Conservation (phyloP, 2,329 filamentous ascomycete species). For the Colletotrichum orbiculare region DNA sequence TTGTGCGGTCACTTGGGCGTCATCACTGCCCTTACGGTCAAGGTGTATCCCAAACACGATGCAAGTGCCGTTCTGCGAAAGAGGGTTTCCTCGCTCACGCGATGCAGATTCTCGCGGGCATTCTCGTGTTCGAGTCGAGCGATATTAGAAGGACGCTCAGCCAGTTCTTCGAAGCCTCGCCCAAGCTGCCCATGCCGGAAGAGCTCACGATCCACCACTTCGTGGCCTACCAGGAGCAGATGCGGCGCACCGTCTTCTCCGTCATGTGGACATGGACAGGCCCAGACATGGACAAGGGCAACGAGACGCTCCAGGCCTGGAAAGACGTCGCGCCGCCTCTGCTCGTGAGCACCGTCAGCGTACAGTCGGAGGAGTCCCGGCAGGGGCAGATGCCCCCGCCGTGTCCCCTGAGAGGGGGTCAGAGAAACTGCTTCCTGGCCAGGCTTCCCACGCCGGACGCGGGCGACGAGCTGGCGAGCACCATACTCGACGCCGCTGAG, state of each 20-base stretch:
- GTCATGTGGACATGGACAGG: conserved; percentile 16
- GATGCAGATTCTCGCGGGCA: neutral
- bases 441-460: conserved; percentile 1
- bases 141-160: conserved; percentile 5
- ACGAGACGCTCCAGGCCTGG: conserved; percentile 5
- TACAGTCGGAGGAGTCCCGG: conserved; percentile 2
- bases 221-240: neutral
- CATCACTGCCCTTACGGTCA: conserved; percentile 42
- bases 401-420: conserved; percentile 9
- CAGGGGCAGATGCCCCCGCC: conserved; percentile 2
- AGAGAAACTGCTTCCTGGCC: conserved; percentile 10
- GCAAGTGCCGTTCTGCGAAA: neutral
- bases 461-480: conserved; percentile 1
- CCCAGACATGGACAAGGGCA: neutral
- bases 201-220: conserved; percentile 19
- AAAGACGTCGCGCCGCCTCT: conserved; percentile 1
- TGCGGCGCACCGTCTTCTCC: neutral
- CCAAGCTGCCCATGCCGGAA: conserved; percentile 6
- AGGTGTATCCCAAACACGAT: conserved; percentile 37
- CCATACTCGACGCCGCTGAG: conserved; percentile 5
- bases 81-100: neutral
- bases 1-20: conserved; percentile 43
- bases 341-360: neutral
- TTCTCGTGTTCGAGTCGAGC: conserved; percentile 10
- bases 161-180: conserved; percentile 1